Conservation (phyloP, 1,284 basidiomycete species). For the Ustilago nuda region DNA sequence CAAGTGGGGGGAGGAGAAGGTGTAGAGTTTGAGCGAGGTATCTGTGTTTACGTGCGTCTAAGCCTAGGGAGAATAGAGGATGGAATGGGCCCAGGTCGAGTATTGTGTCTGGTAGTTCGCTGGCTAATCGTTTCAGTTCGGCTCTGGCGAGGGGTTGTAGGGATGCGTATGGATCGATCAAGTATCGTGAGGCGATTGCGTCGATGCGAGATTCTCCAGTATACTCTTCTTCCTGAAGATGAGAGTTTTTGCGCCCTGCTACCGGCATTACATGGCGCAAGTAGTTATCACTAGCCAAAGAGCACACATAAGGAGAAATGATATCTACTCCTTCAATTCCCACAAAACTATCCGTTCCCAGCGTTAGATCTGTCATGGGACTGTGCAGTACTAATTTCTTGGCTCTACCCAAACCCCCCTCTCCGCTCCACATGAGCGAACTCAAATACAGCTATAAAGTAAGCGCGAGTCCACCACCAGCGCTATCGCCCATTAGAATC, state of each 20-base stretch:
- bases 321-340: slow-evolving; percentile 22
- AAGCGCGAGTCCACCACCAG: slow-evolving; percentile 24
- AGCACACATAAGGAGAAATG: slow-evolving; percentile 36
- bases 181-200: slow-evolving; percentile 14
- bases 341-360: slow-evolving; percentile 13
- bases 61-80: slow-evolving; percentile 27
- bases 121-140: slow-evolving; percentile 15
- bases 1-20: slow-evolving; percentile 10
- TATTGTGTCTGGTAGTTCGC: slow-evolving; percentile 22
- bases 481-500: slow-evolving; percentile 37
- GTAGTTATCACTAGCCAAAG: slow-evolving; percentile 33
- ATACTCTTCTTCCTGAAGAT: not conserved
- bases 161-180: slow-evolving; percentile 11
- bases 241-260: not conserved
- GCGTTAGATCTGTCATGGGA: slow-evolving; percentile 32
- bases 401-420: slow-evolving; percentile 15
- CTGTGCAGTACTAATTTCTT: slow-evolving; percentile 31
- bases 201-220: not conserved
- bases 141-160: not conserved
- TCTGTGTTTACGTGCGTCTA: slow-evolving; percentile 13
- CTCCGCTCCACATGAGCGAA: slow-evolving; percentile 12
- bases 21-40: slow-evolving; percentile 30
- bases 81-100: slow-evolving; percentile 33
- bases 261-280: slow-evolving; percentile 29
- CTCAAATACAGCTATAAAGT: slow-evolving; percentile 33